Evolutionary conservation across 2,329 filamentous ascomycete species (phyloP).

Genomic region (Chaetomiaceae sp.): DNA sequence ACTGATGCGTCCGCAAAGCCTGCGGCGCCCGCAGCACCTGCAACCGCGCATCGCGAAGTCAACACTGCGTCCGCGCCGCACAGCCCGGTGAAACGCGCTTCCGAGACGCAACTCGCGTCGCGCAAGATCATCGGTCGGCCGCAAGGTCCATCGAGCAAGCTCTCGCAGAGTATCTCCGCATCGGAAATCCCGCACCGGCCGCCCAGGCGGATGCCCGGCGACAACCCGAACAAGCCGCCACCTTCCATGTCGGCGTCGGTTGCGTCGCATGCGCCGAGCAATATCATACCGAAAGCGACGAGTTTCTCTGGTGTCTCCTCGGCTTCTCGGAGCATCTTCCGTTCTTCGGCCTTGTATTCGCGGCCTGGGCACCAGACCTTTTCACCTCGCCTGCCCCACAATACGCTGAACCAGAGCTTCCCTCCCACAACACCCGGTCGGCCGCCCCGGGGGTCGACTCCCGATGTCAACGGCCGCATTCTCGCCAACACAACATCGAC

Average conservation of each 20-base stretch:
- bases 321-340: slow-evolving; percentile 34
- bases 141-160: slow-evolving; percentile 32
- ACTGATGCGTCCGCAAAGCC: slow-evolving; percentile 10
- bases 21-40: neutral
- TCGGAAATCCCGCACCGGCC: slow-evolving; percentile 22
- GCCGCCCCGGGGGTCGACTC: slow-evolving; percentile 41
- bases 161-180: slow-evolving; percentile 26
- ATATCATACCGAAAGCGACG: slow-evolving; percentile 22
- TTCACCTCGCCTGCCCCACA: slow-evolving; percentile 43
- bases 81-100: slow-evolving; percentile 33
- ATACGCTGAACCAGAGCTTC: slow-evolving; percentile 46
- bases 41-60: slow-evolving; percentile 21
- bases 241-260: slow-evolving; percentile 16
- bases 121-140: slow-evolving; percentile 34
- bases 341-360: slow-evolving; percentile 29
- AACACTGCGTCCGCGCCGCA: slow-evolving; percentile 28
- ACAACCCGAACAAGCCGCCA: slow-evolving; percentile 28
- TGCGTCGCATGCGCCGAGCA: slow-evolving; percentile 15
- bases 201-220: slow-evolving; percentile 26
- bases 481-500: slow-evolving; percentile 47
- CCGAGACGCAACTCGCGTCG: slow-evolving; percentile 31
- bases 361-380: slow-evolving; percentile 34
- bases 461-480: slow-evolving; percentile 45
- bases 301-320: slow-evolving; percentile 31
- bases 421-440: slow-evolving; percentile 42